These are phyloP conservation scores for Ambrosia artemisiifolia DNA, from an alignment of 129 eudicot genomes.

Conservation along the genomic window DNA sequence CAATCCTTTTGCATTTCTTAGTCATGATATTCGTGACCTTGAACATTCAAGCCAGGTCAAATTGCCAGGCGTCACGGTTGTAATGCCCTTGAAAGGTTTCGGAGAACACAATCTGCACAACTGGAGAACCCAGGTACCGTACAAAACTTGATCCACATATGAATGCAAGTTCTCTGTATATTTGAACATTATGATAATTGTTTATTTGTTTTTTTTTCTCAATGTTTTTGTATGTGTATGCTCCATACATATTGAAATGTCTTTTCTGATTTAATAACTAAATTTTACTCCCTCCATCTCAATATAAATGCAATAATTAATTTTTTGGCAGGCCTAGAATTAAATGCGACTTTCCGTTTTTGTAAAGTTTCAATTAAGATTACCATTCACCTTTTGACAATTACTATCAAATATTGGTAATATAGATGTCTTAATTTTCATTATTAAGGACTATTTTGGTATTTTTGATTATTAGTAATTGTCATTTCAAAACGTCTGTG, in stretches of 20 bases:
- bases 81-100: slow-evolving; percentile 97
- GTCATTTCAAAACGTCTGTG: background rate
- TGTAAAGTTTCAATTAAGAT: background rate
- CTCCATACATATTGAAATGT: background rate
- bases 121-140: slow-evolving; percentile 92
- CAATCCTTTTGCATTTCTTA: slow-evolving; percentile 74
- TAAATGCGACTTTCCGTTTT: background rate
- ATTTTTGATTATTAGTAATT: background rate
- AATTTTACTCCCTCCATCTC: background rate
- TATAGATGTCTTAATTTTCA: background rate
- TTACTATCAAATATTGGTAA: background rate
- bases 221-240: background rate
- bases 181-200: background rate
- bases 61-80: slow-evolving; percentile 91
- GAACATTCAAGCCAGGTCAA: slow-evolving; percentile 86
- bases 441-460: background rate
- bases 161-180: background rate
- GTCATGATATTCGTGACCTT: slow-evolving; percentile 64
- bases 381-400: background rate
- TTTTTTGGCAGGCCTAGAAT: background rate
- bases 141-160: background rate
- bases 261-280: background rate
- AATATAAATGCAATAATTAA: background rate
- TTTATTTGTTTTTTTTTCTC: background rate
- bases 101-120: slow-evolving; percentile 98